Evolutionary conservation across 1,139 yeast genomes (phyloP).

Genomic region (Arxiozyma slooffiae): DNA sequence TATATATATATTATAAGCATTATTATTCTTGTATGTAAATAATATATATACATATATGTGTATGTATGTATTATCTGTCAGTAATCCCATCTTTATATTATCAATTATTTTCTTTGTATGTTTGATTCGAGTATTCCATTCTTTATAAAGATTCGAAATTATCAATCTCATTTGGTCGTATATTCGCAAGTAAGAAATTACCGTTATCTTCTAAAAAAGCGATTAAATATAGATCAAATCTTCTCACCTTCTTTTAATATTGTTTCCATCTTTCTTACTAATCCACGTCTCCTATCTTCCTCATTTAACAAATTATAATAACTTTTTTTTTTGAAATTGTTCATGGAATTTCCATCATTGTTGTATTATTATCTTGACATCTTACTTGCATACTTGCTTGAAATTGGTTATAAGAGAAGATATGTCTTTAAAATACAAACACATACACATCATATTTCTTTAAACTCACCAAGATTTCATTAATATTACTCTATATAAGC

Average conservation of each 20-base stretch:
- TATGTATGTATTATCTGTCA: background rate
- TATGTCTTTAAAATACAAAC: slow-evolving; percentile 19
- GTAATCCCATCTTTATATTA: background rate
- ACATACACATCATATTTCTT: slow-evolving; percentile 22
- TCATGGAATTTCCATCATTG: slow-evolving; percentile 40
- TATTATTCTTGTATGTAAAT: slow-evolving; percentile 1
- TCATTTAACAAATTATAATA: slow-evolving; percentile 44
- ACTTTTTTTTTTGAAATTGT: slow-evolving; percentile 40
- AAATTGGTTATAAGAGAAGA: slow-evolving; percentile 19
- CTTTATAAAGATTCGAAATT: slow-evolving; percentile 24
- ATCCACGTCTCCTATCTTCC: slow-evolving; percentile 37
- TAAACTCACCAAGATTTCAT: slow-evolving; percentile 23
- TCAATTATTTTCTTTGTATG: background rate
- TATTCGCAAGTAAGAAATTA: slow-evolving; percentile 43
- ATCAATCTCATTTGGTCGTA: slow-evolving; percentile 39
- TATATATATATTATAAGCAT: background rate
- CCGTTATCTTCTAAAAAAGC: slow-evolving; percentile 42
- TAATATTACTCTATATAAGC: slow-evolving; percentile 20
- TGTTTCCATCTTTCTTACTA: slow-evolving; percentile 34
- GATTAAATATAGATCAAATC: slow-evolving; percentile 34
- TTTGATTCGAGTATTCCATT: slow-evolving; percentile 12
- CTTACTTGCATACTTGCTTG: slow-evolving; percentile 22
- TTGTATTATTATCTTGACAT: slow-evolving; percentile 26
- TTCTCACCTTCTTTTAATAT: slow-evolving; percentile 36
- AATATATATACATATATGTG: background rate